Percentiles rank a stretch among this genome's conserved stretches.
Conservation (phyloP, 768 basidiomycete genomes). For the Candolleomyces aberdarensis region DNA sequence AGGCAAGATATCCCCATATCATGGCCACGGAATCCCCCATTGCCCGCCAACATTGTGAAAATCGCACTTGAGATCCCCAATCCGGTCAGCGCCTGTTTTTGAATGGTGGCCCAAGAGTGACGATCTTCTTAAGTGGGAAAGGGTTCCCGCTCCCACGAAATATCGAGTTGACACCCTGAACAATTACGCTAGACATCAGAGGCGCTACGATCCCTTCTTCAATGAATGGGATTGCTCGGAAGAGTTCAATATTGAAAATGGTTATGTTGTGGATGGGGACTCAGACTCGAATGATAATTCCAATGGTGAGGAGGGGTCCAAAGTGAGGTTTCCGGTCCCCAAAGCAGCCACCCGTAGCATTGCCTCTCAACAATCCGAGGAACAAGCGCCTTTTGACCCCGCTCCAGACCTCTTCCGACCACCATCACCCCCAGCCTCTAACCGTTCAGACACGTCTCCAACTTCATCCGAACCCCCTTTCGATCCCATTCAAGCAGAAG, state of each 20-base stretch:
- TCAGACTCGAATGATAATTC: no score
- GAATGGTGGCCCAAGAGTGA: neutral
- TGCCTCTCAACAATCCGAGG: no score
- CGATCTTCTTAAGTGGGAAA: neutral
- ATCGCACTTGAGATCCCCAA: neutral
- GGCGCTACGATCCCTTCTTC: neutral
- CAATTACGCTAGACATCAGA: neutral
- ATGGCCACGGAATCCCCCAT: neutral
- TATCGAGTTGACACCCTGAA: neutral
- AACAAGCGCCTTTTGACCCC: no score
- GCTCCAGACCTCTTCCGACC: no score
- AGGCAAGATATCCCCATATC: neutral
- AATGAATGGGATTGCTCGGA: conserved; percentile 1
- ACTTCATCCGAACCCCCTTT: no score
- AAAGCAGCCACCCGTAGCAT: no score
- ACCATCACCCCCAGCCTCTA: no score
- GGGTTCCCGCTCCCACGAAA: neutral
- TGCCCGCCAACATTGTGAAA: neutral
- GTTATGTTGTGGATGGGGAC: neutral
- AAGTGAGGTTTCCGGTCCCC: no score
- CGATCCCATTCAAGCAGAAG: no score
- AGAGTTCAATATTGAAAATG: neutral
- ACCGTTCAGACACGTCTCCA: no score
- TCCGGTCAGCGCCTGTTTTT: neutral
- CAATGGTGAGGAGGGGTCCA: no score